These are phyloP conservation scores for Populus hybrid DNA, from an alignment of 441 rosid genomes.

Conservation along the genomic window DNA sequence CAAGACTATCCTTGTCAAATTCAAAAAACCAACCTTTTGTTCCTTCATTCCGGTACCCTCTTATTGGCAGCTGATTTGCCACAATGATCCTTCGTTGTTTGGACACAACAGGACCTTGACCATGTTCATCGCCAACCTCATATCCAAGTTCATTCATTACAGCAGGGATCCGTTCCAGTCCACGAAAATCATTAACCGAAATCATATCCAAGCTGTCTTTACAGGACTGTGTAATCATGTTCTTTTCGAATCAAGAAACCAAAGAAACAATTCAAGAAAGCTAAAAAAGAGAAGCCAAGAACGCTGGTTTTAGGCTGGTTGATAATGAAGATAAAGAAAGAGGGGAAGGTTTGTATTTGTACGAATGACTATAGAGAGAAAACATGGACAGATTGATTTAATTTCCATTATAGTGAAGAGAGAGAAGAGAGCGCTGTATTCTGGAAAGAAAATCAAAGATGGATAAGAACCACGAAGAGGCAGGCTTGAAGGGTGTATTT, in stretches of 20 bases:
- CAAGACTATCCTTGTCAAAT: slow-evolving; percentile 51
- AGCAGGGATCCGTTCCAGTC: slow-evolving; percentile 50
- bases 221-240: slow-evolving; percentile 54
- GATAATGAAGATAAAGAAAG: not conserved
- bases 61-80: slow-evolving; percentile 63
- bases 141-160: slow-evolving; percentile 46
- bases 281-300: not conserved
- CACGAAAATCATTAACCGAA: slow-evolving; percentile 55
- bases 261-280: not conserved
- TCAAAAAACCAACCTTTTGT: slow-evolving; percentile 51
- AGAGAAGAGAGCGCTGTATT: slow-evolving; percentile 10
- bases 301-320: not conserved
- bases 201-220: slow-evolving; percentile 52
- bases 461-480: slow-evolving; percentile 57
- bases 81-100: slow-evolving; percentile 51
- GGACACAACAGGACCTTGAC: slow-evolving; percentile 6
- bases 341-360: not conserved
- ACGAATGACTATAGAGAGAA: slow-evolving; percentile 7
- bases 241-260: not conserved
- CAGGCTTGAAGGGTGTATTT: not conserved
- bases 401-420: slow-evolving; percentile 27
- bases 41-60: slow-evolving; percentile 30
- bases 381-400: slow-evolving; percentile 20
- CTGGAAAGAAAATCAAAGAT: not conserved
- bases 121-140: slow-evolving; percentile 22